A percentile compares a stretch with the other conserved stretches of the same genome.
phyloP scores from a whole-genome alignment of 1,139 yeast genomes.

The Zygosaccharomyces pseudobailii region DNA sequence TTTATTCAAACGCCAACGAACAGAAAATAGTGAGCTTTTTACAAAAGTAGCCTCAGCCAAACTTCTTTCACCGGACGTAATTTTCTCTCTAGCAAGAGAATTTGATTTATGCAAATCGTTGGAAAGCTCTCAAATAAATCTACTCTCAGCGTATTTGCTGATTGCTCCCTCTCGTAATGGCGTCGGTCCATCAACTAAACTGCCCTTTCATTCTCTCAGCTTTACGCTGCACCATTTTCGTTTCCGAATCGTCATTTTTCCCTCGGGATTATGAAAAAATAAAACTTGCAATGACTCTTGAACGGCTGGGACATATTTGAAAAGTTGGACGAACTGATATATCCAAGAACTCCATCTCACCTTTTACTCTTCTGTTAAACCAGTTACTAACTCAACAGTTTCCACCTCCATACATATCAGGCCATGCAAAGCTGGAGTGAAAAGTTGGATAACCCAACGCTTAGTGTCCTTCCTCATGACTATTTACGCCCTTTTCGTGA shows the following conservation, averaged over 20 bases:
- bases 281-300: slow-evolving; percentile 4
- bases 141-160: too few species aligned
- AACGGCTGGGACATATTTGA: slow-evolving; percentile 1
- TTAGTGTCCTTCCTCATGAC: slow-evolving; percentile 85
- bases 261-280: slow-evolving; percentile 9
- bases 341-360: not conserved
- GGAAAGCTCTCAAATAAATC: too few species aligned
- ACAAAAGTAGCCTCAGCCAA: too few species aligned
- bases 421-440: slow-evolving; percentile 51
- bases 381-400: not conserved
- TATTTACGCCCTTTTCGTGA: slow-evolving; percentile 74
- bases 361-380: not conserved
- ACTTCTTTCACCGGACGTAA: too few species aligned
- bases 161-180: too few species aligned
- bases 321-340: not conserved
- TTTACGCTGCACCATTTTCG: not conserved
- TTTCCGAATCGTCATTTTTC: not conserved
- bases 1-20: too few species aligned
- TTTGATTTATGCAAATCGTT: too few species aligned
- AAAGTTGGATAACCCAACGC: slow-evolving; percentile 72
- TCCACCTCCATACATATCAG: not conserved
- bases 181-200: not conserved
- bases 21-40: too few species aligned
- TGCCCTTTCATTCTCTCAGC: not conserved
- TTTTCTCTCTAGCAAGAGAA: too few species aligned